Conservation (phyloP, 305 asterid genomes). For the Plantago lanceolata region DNA sequence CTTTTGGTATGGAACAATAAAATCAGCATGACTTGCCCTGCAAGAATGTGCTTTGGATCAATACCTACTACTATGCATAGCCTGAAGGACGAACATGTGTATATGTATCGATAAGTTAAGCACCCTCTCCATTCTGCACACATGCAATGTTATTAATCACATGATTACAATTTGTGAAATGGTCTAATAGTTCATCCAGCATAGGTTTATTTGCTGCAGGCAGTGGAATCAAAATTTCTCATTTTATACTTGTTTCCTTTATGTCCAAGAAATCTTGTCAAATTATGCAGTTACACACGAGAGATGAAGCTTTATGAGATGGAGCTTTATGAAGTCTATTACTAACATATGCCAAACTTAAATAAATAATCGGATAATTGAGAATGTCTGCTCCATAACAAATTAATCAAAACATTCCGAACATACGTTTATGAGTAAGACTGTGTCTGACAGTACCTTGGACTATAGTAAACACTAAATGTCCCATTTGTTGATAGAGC, state of each 20-base stretch:
- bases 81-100: too few species aligned
- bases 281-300: too few species aligned
- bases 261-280: not conserved
- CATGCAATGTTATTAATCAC: not conserved
- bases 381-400: too few species aligned
- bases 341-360: too few species aligned
- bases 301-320: too few species aligned
- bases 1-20: constrained; percentile 66
- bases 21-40: constrained; percentile 81
- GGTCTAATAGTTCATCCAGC: not conserved
- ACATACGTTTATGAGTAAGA: not conserved
- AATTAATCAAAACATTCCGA: not conserved
- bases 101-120: too few species aligned
- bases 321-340: too few species aligned
- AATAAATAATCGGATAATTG: too few species aligned
- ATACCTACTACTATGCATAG: not conserved
- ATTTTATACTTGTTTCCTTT: too few species aligned
- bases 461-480: constrained; percentile 71
- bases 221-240: not conserved
- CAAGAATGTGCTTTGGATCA: not conserved
- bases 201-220: not conserved
- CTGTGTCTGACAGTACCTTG: constrained; percentile 49
- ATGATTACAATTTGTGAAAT: too few species aligned
- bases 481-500: constrained; percentile 54
- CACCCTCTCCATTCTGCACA: too few species aligned